Base-by-base conservation (phyloP, 1,139 yeast genomes). In the Taiozyma onychis region DNA sequence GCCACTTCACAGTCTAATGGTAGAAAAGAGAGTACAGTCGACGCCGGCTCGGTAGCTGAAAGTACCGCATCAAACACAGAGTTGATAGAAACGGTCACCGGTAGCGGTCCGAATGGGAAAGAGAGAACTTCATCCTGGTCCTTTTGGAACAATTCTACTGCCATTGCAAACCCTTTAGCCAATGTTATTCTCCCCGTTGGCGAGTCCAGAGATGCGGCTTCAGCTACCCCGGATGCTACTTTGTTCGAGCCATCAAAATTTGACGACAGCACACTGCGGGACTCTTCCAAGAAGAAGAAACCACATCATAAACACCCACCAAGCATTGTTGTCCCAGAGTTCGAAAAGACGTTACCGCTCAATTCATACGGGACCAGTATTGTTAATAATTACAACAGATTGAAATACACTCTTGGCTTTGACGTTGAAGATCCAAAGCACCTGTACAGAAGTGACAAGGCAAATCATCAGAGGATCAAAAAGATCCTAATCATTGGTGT, bases 401-500 rank as follows among this genome's bases (percentile, higher is more conserved):
- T 61, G 22, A 48, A 54, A 8, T 54, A 57, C 45, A 54, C 58
- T 2, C 47, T 61, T 2, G 65, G 65, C 0, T 61, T 61, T 39
- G 56, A 54, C 13, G 60, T 58, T 34, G 48, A 53, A 14, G 57
- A 55, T 39, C 65, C 64, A 8, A 57, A 52, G 22, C 71, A 69
- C 57, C 56, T 70, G 7, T 63, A 64, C 45, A 56, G 73, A 35
- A 50, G 46, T 22, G 51, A 46, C 32, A 47, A 45, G 6, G 30
- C 30, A 14, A 46, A 43, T 26, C 53, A 48, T 39, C 47, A 43
- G 14, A 46, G 39, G 3, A 67, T 73, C 45, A 70, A 66, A 46
- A 79, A 81, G 52, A 85, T 85, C 1, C 76, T 93, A 43, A 86
- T 93, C 34, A 81, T 93, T 54, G 98, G 99, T 0, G 91, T 93